These are phyloP conservation scores for Stagonosporopsis cucurbitacearum DNA, from an alignment of 2,329 filamentous ascomycete genomes.

Conservation along the genomic window DNA sequence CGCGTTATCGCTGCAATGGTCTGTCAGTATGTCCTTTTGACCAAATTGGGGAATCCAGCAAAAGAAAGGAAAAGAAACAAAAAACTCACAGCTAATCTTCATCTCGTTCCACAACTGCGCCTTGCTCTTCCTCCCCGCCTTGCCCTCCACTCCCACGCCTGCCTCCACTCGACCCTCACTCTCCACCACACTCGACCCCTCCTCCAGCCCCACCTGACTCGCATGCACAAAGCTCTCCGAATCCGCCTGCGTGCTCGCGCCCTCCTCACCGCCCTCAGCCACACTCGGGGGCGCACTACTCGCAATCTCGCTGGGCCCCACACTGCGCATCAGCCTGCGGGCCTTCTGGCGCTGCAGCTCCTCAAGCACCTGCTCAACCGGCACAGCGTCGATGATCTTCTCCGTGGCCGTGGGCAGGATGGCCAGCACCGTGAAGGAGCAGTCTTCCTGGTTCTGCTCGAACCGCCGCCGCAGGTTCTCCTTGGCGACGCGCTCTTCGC, in stretches of 20 bases:
- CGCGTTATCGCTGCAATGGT: conserved; percentile 76
- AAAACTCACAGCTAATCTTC: conserved; percentile 83
- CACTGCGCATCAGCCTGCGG: conserved; percentile 68
- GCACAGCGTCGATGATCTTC: conserved; percentile 84
- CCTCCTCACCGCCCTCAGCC: conserved; percentile 70
- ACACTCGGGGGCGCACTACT: conserved; percentile 70
- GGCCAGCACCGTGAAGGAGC: conserved; percentile 96
- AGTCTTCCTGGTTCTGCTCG: conserved; percentile 98
- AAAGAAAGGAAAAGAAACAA: conserved; percentile 42
- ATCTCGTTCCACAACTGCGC: conserved; percentile 96
- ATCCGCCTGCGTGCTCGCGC: conserved; percentile 74
- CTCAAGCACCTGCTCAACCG: conserved; percentile 90
- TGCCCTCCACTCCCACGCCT: conserved; percentile 56
- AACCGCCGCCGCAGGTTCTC: conserved; percentile 97
- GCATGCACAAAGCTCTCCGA: conserved; percentile 79
- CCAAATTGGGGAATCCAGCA: too few relatives aligned
- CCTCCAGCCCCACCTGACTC: conserved; percentile 69
- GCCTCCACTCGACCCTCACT: conserved; percentile 52
- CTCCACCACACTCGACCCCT: conserved; percentile 50
- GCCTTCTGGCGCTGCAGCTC: conserved; percentile 94
- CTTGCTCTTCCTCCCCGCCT: conserved; percentile 77
- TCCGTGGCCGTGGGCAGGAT: conserved; percentile 90
- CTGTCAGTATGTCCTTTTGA: not conserved
- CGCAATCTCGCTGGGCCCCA: conserved; percentile 62
- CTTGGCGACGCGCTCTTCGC: conserved; percentile 90